These are phyloP conservation scores for Penicillium nucicola DNA, from an alignment of 495 filamentous ascomycete genomes.

Conservation along the genomic window DNA sequence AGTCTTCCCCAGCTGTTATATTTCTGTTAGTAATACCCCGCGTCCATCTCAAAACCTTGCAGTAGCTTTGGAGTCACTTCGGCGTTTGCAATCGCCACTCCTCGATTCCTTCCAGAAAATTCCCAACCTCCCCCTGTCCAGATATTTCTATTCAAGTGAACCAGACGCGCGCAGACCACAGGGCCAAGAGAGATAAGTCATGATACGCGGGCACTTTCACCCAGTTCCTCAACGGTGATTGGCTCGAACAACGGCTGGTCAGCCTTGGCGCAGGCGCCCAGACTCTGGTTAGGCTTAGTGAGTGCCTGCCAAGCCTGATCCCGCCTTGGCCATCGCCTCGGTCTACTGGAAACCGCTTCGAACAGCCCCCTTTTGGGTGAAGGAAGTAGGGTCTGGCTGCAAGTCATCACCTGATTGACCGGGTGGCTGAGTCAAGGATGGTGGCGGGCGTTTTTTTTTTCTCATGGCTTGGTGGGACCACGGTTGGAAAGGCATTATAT, in stretches of 20 bases:
- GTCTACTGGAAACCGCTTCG: not conserved
- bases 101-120: no score
- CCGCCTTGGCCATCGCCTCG: not conserved
- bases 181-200: conserved; percentile 2
- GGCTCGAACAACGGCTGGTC: not conserved
- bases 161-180: not conserved
- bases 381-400: no score
- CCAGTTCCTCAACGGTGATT: not conserved
- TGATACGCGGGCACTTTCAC: not conserved
- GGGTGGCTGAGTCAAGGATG: conserved; percentile 2
- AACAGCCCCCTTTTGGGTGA: not conserved
- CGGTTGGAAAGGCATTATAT: not conserved
- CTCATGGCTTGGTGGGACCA: not conserved
- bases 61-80: no score
- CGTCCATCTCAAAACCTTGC: no score
- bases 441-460: not conserved
- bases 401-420: not conserved
- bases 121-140: no score
- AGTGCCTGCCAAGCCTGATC: not conserved
- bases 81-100: no score
- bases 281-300: not conserved
- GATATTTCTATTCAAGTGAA: no score
- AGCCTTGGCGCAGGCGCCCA: not conserved
- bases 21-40: no score
- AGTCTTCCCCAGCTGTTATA: no score